Percentiles rank a stretch among this genome's conserved stretches.
phyloP scores from a whole-genome alignment of 495 filamentous ascomycete genomes.

The Letharia lupina region DNA sequence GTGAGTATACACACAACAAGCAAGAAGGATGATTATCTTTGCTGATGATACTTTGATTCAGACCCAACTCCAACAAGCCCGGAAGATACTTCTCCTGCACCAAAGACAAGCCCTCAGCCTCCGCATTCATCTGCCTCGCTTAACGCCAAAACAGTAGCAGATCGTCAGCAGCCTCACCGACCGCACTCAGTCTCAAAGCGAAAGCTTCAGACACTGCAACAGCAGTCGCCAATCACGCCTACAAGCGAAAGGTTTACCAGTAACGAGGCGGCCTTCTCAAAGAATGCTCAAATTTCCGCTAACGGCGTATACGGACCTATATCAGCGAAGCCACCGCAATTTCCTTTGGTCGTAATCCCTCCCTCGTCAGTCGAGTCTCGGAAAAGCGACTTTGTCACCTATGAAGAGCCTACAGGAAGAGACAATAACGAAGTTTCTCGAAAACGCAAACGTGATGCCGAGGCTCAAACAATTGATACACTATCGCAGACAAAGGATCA shows the following conservation, averaged over 20 bases:
- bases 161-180: neutral
- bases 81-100: constrained; percentile 14
- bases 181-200: neutral
- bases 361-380: constrained; percentile 14
- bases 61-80: constrained; percentile 36
- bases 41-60: constrained; percentile 17
- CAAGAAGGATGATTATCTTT: neutral
- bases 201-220: constrained; percentile 2
- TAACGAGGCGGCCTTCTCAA: neutral
- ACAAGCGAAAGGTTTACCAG: neutral
- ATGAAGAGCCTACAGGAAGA: constrained; percentile 10
- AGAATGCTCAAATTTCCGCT: constrained; percentile 2
- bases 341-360: constrained; percentile 22
- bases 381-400: constrained; percentile 17
- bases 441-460: constrained; percentile 27
- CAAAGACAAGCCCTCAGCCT: neutral
- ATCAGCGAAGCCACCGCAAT: neutral
- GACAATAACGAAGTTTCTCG: constrained; percentile 3
- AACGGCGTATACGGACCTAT: constrained; percentile 1
- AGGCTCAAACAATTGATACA: constrained; percentile 28
- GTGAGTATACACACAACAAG: constrained; percentile 31
- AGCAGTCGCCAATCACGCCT: constrained; percentile 11
- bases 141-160: neutral
- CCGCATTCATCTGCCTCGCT: neutral
- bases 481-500: constrained; percentile 50